Evolutionary conservation across 495 filamentous ascomycete genomes (phyloP), one percentile per base, ranked within the genome.

Genomic region (Neurospora cerealis): DNA sequence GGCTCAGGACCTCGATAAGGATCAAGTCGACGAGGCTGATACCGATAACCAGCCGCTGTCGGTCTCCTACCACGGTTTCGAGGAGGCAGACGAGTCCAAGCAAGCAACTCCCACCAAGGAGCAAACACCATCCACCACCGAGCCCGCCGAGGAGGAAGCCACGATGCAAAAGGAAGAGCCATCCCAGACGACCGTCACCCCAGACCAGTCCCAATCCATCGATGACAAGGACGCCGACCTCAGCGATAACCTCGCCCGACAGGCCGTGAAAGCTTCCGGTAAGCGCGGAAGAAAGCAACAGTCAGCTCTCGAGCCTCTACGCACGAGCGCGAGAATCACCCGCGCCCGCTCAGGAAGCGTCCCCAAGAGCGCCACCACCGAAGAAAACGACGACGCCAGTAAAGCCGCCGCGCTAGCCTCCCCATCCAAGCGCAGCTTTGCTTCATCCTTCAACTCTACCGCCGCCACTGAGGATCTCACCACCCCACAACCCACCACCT

Each of bases 201-300:
- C 37, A 41, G 32, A 5, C 15, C 37, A 46, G 17, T 70, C 66
- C 13, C 54, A 39, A 34, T 19, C 15, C 3, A 2, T 7, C 2
- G 54, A 19, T 46, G 73, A 72, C 2, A 34, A 38, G 40, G 41
- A 70, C 24, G 10, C 73, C 13, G 83, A 83, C 71, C 73, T 79
- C 21, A 84, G 81, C 71, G 77, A 81, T 39, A 75, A 78, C 34
- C 74, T 84, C 40, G 82, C 83, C 11, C 81, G 80, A 15, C 77
- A 79, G 46, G 75, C 83, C 32, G 76, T 81, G 38, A 78, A 75
- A 66, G 28, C 54, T 32, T 36, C 54, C 54, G 75, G 75, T 5
- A 82, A 76, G 44, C 75, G 77, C 46, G 34, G 72, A 32, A 78
- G 79, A 48, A 79, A 75, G 41, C 54, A 66, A 36, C 54, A 34